Evolutionary conservation across 257 asterid genomes (phyloP), one percentile per base, ranked within the genome.

Genomic region (Coffea canephora): DNA sequence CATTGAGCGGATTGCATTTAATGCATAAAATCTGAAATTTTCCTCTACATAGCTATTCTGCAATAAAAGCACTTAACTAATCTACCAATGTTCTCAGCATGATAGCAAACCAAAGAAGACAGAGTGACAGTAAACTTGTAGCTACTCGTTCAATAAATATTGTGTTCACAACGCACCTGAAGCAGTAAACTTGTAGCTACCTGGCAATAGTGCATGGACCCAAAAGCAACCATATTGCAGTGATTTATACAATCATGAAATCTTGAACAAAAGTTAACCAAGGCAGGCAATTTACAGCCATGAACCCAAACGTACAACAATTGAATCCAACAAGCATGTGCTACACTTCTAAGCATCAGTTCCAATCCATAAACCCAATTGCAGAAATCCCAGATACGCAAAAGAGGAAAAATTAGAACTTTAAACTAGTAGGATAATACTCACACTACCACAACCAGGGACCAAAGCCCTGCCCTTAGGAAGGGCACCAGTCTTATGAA

Each of bases 391-490:
- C 50, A 6, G 50, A 48, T 2, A 48, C 4, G 46, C 7, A n/a
- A 54, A 52, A 9, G 43, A 36, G 16, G 0, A 15, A 4, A 64
- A 61, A 48, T 13, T 36, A 59, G 4, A 49, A 66, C 25, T 50
- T 48, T 48, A 7, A 2, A 48, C 6, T 48, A 48, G 50, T 48
- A 48, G 16, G 80, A 16, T 54, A 45, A 46, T 23, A 85, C 97
- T 85, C 79, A 94, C 98, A 82, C 88, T 81, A 79, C 98, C 98
- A 82, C 98, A 94, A 39, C 98, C 98, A 83, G 98, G 98, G 81
- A 94, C 54, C 85, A 94, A 86, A 76, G 91, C 94, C 84, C 90
- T 87, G 82, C 98, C 98, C 72, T 84, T 89, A 70, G 97, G 96
- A 81, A 94, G 94, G 64, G 87, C 81, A 79, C 89, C 92, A 19